Evolutionary conservation across 176 grass and related monocot genomes (phyloP).

Genomic region (Oryza coarctata): DNA sequence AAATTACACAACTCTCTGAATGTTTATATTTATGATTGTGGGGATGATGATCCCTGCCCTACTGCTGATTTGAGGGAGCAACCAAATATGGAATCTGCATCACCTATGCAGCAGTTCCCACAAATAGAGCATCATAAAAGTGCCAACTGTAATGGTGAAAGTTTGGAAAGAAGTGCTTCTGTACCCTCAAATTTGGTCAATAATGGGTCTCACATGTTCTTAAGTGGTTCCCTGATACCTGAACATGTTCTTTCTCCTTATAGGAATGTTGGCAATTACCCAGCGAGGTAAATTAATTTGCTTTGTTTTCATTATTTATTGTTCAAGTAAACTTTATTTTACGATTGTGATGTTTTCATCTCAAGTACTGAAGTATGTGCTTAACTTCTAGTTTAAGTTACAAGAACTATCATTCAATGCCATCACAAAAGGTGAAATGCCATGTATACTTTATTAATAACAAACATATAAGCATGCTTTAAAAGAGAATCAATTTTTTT

Average conservation of each 20-base stretch:
- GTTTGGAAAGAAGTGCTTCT: slow-evolving; percentile 67
- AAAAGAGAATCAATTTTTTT: neutral
- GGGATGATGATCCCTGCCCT: slow-evolving; percentile 48
- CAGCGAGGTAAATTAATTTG: slow-evolving; percentile 48
- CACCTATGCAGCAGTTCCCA: slow-evolving; percentile 42
- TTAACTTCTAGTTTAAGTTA: slow-evolving; percentile 7
- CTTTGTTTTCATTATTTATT: slow-evolving; percentile 9
- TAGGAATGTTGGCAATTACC: slow-evolving; percentile 45
- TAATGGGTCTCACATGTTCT: slow-evolving; percentile 51
- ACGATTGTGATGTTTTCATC: neutral
- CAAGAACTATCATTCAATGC: neutral
- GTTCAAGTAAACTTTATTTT: slow-evolving; percentile 9
- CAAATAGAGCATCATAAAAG: slow-evolving; percentile 40
- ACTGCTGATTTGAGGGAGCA: slow-evolving; percentile 36
- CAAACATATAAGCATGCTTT: neutral
- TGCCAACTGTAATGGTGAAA: slow-evolving; percentile 51
- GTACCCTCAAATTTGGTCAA: slow-evolving; percentile 53
- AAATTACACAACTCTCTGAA: no score
- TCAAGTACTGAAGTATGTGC: slow-evolving; percentile 3
- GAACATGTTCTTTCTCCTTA: slow-evolving; percentile 78
- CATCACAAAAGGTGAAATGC: slow-evolving; percentile 3
- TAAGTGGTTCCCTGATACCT: slow-evolving; percentile 79
- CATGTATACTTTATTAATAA: neutral
- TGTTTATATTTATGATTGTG: no score
- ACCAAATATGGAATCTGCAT: slow-evolving; percentile 41